Conservation (phyloP, 176 grass and related monocot genomes). For the Cymbopogon citratus region DNA sequence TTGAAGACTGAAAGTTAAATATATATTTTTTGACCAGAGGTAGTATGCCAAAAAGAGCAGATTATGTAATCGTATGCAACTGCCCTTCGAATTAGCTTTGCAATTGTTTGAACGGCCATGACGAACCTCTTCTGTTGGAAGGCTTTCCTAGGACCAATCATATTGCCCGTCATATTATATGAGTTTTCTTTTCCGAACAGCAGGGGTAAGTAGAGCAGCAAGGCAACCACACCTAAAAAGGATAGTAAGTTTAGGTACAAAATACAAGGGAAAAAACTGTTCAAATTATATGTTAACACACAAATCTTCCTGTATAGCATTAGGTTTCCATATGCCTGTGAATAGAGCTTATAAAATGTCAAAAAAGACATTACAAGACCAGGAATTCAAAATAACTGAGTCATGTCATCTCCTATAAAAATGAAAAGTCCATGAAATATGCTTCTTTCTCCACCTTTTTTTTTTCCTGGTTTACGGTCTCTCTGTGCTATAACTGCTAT, state of each 20-base stretch:
- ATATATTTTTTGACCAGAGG: neutral
- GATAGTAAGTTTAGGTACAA: neutral
- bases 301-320: neutral
- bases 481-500: neutral
- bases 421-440: neutral
- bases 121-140: too few species aligned
- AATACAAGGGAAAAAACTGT: neutral
- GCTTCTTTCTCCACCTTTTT: too few species aligned
- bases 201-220: too few species aligned
- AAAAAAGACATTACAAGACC: constrained; percentile 2
- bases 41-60: neutral
- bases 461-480: too few species aligned
- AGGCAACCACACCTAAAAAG: neutral
- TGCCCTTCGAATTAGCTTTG: neutral
- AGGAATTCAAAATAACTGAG: neutral
- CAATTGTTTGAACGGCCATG: neutral
- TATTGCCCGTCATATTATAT: too few species aligned
- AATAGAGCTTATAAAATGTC: neutral
- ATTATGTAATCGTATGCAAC: neutral
- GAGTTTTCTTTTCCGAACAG: too few species aligned
- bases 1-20: neutral
- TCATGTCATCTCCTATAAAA: neutral
- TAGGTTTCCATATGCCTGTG: neutral
- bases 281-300: neutral
- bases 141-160: too few species aligned